Conservation (phyloP, 1,139 yeast genomes). For the Debaryomyces udenii region DNA sequence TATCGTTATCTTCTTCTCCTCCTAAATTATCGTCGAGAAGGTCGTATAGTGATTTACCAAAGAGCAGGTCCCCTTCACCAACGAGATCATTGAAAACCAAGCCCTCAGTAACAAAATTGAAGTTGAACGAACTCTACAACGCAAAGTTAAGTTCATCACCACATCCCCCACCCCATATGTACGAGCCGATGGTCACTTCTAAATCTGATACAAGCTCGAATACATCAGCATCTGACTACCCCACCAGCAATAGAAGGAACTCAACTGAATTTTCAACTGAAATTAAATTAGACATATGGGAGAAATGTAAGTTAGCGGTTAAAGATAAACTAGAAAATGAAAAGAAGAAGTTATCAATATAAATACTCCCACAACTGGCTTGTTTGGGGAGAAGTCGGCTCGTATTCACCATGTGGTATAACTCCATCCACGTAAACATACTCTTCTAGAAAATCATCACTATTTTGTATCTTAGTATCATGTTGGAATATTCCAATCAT, state of each 20-base stretch:
- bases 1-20: constrained; percentile 13
- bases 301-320: constrained; percentile 33
- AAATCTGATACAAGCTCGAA: constrained; percentile 10
- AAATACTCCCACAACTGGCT: constrained; percentile 2
- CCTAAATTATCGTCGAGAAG: constrained; percentile 22
- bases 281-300: constrained; percentile 23
- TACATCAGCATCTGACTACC: constrained; percentile 1
- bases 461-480: background rate
- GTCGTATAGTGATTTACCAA: constrained; percentile 18
- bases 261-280: background rate
- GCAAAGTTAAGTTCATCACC: constrained; percentile 25
- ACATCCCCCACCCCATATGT: constrained; percentile 8
- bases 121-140: constrained; percentile 29
- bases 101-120: constrained; percentile 29
- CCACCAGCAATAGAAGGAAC: background rate
- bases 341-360: constrained; percentile 12
- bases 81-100: constrained; percentile 19
- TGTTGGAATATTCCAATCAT: background rate
- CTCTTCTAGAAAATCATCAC: constrained; percentile 1
- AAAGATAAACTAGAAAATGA: constrained; percentile 26
- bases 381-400: background rate
- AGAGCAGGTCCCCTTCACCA: constrained; percentile 17
- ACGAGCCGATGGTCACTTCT: background rate
- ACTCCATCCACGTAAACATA: constrained; percentile 12
- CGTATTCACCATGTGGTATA: constrained; percentile 9